Conservation (phyloP, 129 eudicot species). For the Dittrichia graveolens region DNA sequence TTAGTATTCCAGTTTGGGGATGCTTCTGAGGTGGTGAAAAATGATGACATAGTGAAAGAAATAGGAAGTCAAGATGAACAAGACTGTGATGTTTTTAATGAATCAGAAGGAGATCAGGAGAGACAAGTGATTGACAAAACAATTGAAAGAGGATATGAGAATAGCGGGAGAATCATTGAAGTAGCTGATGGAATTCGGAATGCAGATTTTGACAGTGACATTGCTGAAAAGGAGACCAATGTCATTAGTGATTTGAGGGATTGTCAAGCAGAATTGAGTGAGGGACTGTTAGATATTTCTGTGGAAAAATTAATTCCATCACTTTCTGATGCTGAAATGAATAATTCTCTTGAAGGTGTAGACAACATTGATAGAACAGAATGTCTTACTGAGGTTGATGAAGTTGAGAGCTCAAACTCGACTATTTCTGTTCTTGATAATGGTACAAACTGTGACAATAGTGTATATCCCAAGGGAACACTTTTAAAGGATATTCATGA, state of each 20-base stretch:
- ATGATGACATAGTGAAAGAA: conserved; percentile 38
- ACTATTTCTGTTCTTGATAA: conserved; percentile 18
- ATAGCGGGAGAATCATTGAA: conserved; percentile 18
- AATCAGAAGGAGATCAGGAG: conserved; percentile 48
- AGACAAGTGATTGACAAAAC: conserved; percentile 34
- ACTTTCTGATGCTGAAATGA: conserved; percentile 26
- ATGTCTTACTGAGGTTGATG: conserved; percentile 22
- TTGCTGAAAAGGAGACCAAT: conserved; percentile 34
- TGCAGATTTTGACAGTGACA: conserved; percentile 13
- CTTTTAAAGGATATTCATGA: conserved; percentile 19
- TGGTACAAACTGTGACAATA: conserved; percentile 16
- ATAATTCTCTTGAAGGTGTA: conserved; percentile 22
- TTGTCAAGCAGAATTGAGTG: conserved; percentile 23
- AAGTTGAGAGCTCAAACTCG: conserved; percentile 26
- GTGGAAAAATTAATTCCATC: conserved; percentile 26
- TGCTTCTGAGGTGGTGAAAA: conserved; percentile 55
- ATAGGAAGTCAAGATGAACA: conserved; percentile 24
- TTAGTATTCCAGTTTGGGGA: conserved; percentile 72
- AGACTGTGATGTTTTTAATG: conserved; percentile 28
- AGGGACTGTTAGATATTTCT: conserved; percentile 23
- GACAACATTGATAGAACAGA: conserved; percentile 33
- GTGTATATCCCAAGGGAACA: conserved; percentile 23
- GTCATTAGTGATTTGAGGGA: conserved; percentile 26
- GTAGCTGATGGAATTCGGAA: conserved; percentile 26
- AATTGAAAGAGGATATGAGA: conserved; percentile 29